These are phyloP conservation scores for Populus tomentosa DNA, from an alignment of 441 rosid genomes.

Conservation along the genomic window DNA sequence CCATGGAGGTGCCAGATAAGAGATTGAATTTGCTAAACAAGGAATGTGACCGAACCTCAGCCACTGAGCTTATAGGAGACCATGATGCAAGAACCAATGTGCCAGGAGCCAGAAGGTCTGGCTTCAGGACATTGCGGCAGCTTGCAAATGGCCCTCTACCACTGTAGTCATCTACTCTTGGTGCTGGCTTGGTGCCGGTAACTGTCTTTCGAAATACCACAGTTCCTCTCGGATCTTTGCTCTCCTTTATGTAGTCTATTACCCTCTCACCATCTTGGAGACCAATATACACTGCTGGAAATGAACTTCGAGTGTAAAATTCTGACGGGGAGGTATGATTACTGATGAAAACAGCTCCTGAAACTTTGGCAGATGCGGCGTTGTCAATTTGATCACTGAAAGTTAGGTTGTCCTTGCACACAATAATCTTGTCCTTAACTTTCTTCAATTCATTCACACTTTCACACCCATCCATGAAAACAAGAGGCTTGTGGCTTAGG, in stretches of 20 bases:
- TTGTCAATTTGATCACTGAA: slow-evolving; percentile 53
- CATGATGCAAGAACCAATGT: slow-evolving; percentile 58
- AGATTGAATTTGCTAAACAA: slow-evolving; percentile 56
- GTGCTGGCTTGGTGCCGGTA: slow-evolving; percentile 64
- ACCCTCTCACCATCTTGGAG: slow-evolving; percentile 15
- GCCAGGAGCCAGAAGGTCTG: slow-evolving; percentile 69
- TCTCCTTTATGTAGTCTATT: slow-evolving; percentile 34
- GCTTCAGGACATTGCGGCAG: slow-evolving; percentile 57
- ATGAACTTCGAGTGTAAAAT: slow-evolving; percentile 25
- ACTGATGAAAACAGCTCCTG: slow-evolving; percentile 27
- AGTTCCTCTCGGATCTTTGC: slow-evolving; percentile 45
- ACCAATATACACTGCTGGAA: slow-evolving; percentile 30
- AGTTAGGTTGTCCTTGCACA: slow-evolving; percentile 49
- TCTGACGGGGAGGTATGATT: slow-evolving; percentile 15
- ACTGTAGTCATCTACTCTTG: slow-evolving; percentile 52
- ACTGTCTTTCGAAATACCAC: slow-evolving; percentile 52
- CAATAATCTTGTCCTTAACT: slow-evolving; percentile 35
- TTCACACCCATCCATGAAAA: slow-evolving; percentile 45
- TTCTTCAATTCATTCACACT: slow-evolving; percentile 40
- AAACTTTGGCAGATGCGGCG: slow-evolving; percentile 42
- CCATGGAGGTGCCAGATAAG: slow-evolving; percentile 73
- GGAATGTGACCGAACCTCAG: slow-evolving; percentile 39
- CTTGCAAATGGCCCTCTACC: slow-evolving; percentile 67
- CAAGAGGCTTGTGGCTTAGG: slow-evolving; percentile 35
- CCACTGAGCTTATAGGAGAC: slow-evolving; percentile 55